phyloP scores from a whole-genome alignment of 495 filamentous ascomycete genomes.

The Polyplosphaeria fusca region DNA sequence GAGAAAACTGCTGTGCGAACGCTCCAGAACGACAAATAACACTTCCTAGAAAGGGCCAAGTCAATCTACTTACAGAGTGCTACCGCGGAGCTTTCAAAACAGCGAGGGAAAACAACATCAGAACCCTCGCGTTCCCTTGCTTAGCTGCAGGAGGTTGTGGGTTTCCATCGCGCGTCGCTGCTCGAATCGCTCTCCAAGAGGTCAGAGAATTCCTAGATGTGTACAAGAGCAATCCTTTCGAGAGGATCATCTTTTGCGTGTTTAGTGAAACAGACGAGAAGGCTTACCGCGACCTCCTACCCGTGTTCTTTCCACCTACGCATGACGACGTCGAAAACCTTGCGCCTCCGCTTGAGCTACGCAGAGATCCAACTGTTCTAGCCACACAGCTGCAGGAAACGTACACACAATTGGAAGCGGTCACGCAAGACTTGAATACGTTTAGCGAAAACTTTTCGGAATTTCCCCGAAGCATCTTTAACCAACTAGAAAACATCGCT shows the following conservation, averaged over 20 bases:
- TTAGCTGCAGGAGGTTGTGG: conserved; percentile 21
- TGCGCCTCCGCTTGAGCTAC: background rate
- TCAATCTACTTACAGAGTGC: conserved; percentile 23
- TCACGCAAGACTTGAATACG: background rate
- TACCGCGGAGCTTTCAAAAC: conserved; percentile 17
- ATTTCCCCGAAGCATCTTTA: conserved; percentile 9
- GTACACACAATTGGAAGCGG: conserved; percentile 3
- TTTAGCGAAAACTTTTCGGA: conserved; percentile 10
- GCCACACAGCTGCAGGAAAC: conserved; percentile 3
- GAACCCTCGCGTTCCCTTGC: conserved; percentile 28
- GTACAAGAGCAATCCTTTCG: conserved; percentile 8
- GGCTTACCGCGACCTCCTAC: conserved; percentile 21
- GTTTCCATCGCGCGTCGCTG: conserved; percentile 21
- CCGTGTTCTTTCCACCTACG: conserved; percentile 28
- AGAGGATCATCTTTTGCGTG: conserved; percentile 30
- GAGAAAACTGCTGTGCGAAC: no score
- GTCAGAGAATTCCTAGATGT: conserved; percentile 26
- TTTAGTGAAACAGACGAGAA: conserved; percentile 16
- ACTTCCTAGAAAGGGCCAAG: conserved; percentile 5
- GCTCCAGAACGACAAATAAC: no score
- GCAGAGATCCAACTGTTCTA: background rate
- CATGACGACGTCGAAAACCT: conserved; percentile 15
- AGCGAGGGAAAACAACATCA: conserved; percentile 15
- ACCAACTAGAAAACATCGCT: conserved; percentile 4
- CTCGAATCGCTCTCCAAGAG: conserved; percentile 25